Evolutionary conservation across 1,284 basidiomycete species (phyloP), one percentile per base, ranked within the genome.

Genomic region (Apiotrichum sp.): DNA sequence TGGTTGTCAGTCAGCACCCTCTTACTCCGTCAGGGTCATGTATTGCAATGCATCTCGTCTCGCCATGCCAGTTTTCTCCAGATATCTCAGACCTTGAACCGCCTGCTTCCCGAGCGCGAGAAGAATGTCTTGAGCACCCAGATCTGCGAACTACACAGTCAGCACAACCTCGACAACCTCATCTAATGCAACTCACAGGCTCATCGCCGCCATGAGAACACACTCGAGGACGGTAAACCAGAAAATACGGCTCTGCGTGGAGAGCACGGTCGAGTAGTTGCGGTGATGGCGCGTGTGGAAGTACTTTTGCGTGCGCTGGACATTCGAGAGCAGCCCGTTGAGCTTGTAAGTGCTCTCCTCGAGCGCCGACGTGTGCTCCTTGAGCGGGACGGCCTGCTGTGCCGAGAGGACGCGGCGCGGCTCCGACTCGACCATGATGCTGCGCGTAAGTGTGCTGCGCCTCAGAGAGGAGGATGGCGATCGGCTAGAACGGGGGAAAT

Each of bases 341-440:
- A 97, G 79, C 62, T 89, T 84, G 79, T 90, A 95, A 56, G 93
- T 86, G 72, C 88, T 92, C 79, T 97, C 93, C 75, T 97, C 92
- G 55, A 97, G 78, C 11, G 88, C 84, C 55, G 83, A 89, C 29
- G 93, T 95, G 66, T 96, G 92, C 59, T 96, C 92, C 16, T 86
- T 80, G 47, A 97, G 83, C 16, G 75, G 75, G 31, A 33, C 33
- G 31, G 70, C 72, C 56, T 76, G 74, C 77, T 93, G 88, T 3
- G 85, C 85, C 0, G 88, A 83, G 65, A 89, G 88, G 32, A 86
- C 86, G 52, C 89, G 80, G 50, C 93, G 79, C 1, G 93, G 93
- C 73, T 97, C 93, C 61, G 87, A 91, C 79, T 96, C 92, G 59
- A 96, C 89, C 89, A 95, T 92, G 75, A 95, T 93, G 74, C 76